These are phyloP conservation scores for Penicillium sp. DNA, from an alignment of 2,329 filamentous ascomycete species.

Conservation along the genomic window DNA sequence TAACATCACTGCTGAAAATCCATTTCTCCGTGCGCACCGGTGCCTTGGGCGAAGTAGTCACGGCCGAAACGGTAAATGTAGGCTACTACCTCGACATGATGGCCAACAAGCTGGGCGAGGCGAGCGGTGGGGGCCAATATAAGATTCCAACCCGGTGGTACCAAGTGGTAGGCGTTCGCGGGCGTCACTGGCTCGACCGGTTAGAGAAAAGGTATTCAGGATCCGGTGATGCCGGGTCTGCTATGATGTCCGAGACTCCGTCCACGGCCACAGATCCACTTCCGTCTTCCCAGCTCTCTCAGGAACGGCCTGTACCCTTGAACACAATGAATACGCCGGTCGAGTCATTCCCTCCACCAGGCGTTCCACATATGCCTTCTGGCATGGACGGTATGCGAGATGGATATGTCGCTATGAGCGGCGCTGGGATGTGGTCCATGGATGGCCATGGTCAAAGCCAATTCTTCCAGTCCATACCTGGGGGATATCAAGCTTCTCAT, in stretches of 20 bases:
- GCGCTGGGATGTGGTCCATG: slow-evolving; percentile 24
- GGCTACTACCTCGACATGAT: slow-evolving; percentile 33
- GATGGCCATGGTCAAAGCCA: slow-evolving; percentile 14
- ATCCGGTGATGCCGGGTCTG: slow-evolving; percentile 3
- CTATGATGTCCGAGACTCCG: slow-evolving; percentile 10
- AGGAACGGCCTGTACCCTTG: slow-evolving; percentile 5
- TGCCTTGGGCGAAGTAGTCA: slow-evolving; percentile 31
- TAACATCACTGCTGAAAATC: slow-evolving; percentile 37
- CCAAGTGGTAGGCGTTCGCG: slow-evolving; percentile 31
- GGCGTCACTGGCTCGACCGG: slow-evolving; percentile 33
- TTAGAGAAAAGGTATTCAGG: slow-evolving; percentile 26
- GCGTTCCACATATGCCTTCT: slow-evolving; percentile 13
- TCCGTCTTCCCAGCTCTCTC: slow-evolving; percentile 4
- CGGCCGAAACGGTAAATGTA: slow-evolving; percentile 29
- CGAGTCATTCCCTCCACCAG: slow-evolving; percentile 15
- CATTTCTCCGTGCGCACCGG: slow-evolving; percentile 33
- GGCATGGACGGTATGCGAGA: slow-evolving; percentile 21
- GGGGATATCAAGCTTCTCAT: slow-evolving; percentile 19
- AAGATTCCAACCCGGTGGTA: slow-evolving; percentile 36
- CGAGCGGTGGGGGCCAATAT: slow-evolving; percentile 33
- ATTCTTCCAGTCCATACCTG: slow-evolving; percentile 14
- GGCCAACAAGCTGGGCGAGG: slow-evolving; percentile 31
- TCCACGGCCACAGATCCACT: slow-evolving; percentile 16
- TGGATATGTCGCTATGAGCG: slow-evolving; percentile 23
- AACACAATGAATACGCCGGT: slow-evolving; percentile 6